Evolutionary conservation across 2,329 filamentous ascomycete genomes (phyloP).

Genomic region (Diaporthe sp.): DNA sequence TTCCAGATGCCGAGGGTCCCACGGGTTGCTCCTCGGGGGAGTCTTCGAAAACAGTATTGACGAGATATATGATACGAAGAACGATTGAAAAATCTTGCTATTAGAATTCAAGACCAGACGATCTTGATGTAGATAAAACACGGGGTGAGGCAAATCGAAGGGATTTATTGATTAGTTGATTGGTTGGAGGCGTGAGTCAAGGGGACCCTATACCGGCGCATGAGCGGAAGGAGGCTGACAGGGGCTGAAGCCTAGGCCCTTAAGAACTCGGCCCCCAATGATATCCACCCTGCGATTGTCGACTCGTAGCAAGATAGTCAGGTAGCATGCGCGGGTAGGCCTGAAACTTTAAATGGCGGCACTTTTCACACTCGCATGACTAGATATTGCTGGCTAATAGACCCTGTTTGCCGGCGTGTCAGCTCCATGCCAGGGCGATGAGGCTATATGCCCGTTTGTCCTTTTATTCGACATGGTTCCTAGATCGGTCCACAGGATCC

Average conservation of each 20-base stretch:
- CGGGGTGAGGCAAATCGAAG: background rate
- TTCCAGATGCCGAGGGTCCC: background rate
- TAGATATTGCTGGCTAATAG: background rate
- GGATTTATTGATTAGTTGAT: background rate
- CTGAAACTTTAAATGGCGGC: background rate
- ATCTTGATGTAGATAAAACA: background rate
- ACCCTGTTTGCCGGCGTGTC: background rate
- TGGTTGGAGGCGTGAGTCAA: background rate
- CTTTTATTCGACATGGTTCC: background rate
- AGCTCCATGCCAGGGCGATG: background rate
- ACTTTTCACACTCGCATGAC: background rate
- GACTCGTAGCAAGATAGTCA: slow-evolving; percentile 7
- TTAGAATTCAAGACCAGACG: background rate
- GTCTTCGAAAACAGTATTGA: background rate
- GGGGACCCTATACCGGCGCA: background rate
- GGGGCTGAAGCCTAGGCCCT: background rate
- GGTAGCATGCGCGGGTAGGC: background rate
- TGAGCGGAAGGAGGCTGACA: background rate
- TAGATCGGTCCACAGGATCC: background rate
- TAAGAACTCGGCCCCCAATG: background rate
- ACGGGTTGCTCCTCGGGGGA: background rate
- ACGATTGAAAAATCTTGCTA: background rate
- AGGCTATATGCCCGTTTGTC: background rate
- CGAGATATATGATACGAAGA: background rate
- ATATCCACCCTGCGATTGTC: background rate